Conservation (phyloP, 2,329 filamentous ascomycete genomes). For the Fusarium citri region DNA sequence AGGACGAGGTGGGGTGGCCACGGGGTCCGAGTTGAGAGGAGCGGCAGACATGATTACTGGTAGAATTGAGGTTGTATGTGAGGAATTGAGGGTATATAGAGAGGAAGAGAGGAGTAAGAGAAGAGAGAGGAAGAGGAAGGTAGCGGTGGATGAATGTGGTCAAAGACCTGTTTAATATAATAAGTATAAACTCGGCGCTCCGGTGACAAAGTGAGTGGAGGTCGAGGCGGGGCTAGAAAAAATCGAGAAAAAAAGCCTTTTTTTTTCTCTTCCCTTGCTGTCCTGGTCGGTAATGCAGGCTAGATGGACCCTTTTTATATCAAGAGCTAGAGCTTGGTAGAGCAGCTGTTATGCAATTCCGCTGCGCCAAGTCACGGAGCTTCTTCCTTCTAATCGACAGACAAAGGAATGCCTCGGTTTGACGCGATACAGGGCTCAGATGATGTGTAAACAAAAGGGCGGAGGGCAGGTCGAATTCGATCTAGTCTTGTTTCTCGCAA, state of each 20-base stretch:
- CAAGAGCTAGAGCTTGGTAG: constrained; percentile 26
- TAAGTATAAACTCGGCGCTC: constrained; percentile 30
- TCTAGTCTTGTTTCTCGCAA: constrained; percentile 15
- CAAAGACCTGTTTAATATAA: constrained; percentile 28
- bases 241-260: constrained; percentile 27
- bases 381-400: neutral
- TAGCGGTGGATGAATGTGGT: constrained; percentile 17
- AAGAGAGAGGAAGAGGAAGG: neutral
- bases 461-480: constrained; percentile 19
- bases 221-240: constrained; percentile 28
- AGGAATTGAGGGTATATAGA: constrained; percentile 1
- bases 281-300: constrained; percentile 19
- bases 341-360: constrained; percentile 28
- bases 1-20: constrained; percentile 79
- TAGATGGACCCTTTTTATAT: constrained; percentile 40
- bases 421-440: constrained; percentile 41
- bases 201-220: constrained; percentile 29
- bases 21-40: constrained; percentile 59
- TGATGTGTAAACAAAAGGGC: constrained; percentile 33
- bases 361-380: constrained; percentile 26
- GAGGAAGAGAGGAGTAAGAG: neutral
- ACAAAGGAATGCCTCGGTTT: constrained; percentile 33
- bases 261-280: constrained; percentile 17
- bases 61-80: neutral
- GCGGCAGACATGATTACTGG: constrained; percentile 37